Percentiles rank a stretch among this genome's conserved stretches.
phyloP scores from a whole-genome alignment of 2,329 filamentous ascomycete species.

The Neospermospora avenae region DNA sequence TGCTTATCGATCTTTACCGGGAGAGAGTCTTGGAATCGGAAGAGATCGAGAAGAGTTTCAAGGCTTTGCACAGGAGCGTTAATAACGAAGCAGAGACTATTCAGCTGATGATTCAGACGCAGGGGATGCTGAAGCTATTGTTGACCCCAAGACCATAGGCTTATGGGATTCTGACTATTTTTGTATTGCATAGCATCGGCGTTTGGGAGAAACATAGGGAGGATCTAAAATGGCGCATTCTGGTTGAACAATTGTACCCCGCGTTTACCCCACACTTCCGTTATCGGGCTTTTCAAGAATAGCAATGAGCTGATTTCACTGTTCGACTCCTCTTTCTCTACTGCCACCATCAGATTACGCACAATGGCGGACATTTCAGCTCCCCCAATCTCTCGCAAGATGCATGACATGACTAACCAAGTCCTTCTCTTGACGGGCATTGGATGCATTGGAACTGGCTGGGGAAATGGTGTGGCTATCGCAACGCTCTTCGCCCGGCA shows the following conservation, averaged over 20 bases:
- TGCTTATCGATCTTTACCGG: constrained; percentile 83
- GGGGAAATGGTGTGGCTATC: constrained; percentile 50
- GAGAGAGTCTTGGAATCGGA: constrained; percentile 72
- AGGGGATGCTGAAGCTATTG: constrained; percentile 83
- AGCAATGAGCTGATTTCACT: neutral
- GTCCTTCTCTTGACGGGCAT: constrained; percentile 12
- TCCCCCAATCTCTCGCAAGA: constrained; percentile 26
- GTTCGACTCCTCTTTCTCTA: neutral
- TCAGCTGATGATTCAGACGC: constrained; percentile 76
- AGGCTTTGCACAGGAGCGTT: constrained; percentile 67
- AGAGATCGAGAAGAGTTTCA: constrained; percentile 69
- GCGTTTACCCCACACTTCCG: constrained; percentile 1
- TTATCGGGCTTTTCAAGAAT: neutral
- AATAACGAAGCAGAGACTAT: constrained; percentile 76
- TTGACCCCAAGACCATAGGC: constrained; percentile 46
- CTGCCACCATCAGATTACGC: neutral
- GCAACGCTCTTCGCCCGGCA: constrained; percentile 46
- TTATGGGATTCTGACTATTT: neutral
- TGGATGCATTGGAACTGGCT: constrained; percentile 24
- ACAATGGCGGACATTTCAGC: constrained; percentile 21
- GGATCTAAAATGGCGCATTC: neutral
- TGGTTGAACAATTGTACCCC: neutral
- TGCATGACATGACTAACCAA: constrained; percentile 42
- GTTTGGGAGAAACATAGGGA: constrained; percentile 29
- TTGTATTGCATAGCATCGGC: constrained; percentile 42